Percentiles rank a stretch among this genome's conserved stretches.
phyloP scores from a whole-genome alignment of 2,329 filamentous ascomycete genomes.

The Alternaria solani region DNA sequence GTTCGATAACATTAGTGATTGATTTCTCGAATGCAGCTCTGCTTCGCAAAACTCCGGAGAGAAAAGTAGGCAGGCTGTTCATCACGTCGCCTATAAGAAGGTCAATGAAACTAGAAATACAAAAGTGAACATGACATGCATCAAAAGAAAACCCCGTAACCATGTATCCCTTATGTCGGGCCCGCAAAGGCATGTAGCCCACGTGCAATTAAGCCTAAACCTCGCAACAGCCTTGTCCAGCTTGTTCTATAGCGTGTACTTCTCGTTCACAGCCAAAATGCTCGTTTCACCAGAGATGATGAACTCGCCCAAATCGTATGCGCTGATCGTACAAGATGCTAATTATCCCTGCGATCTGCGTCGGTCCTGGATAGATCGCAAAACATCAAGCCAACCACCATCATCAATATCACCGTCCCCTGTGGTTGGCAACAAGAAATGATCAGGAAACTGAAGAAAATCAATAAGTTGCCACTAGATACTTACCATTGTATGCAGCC shows the following conservation, averaged over 20 bases:
- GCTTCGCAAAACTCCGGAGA: neutral
- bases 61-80: neutral
- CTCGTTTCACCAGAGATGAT: neutral
- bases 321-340: constrained; percentile 28
- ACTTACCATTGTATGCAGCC: constrained; percentile 44
- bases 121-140: constrained; percentile 14
- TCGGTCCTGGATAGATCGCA: constrained; percentile 38
- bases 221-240: constrained; percentile 5
- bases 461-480: constrained; percentile 43
- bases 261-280: neutral
- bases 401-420: constrained; percentile 40
- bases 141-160: constrained; percentile 1
- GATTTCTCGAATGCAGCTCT: too few species aligned
- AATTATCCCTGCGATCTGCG: constrained; percentile 28
- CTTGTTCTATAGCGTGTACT: constrained; percentile 6
- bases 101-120: neutral
- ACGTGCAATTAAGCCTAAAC: constrained; percentile 14
- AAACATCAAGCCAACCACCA: constrained; percentile 42
- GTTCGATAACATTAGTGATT: neutral
- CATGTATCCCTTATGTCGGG: constrained; percentile 12
- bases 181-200: constrained; percentile 16
- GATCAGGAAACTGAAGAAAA: constrained; percentile 40
- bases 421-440: constrained; percentile 28
- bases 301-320: constrained; percentile 11
- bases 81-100: neutral